These are phyloP conservation scores for Globisporangium rhizosaccharum DNA, from an alignment of 352 stramenopile genomes.

Conservation along the genomic window DNA sequence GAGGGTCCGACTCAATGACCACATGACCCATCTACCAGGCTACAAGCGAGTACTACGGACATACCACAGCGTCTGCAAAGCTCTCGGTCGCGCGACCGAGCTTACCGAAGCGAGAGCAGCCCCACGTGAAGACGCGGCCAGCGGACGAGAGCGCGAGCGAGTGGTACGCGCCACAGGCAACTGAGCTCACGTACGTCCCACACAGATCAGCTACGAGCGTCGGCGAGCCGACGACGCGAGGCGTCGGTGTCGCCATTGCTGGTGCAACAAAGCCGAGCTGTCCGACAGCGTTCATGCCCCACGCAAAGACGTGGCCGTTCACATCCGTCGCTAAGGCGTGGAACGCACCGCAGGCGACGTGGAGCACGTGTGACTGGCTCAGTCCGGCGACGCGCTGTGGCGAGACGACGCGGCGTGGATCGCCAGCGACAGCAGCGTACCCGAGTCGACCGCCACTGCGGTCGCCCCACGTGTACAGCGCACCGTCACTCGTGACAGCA, in stretches of 20 bases:
- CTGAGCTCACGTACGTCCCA: conserved; percentile 48
- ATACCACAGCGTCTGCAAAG: conserved; percentile 37
- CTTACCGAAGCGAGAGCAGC: conserved; percentile 61
- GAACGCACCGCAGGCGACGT: conserved; percentile 66
- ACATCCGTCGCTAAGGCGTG: conserved; percentile 64
- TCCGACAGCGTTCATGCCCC: conserved; percentile 52
- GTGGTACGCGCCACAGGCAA: conserved; percentile 72
- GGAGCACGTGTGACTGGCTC: conserved; percentile 29
- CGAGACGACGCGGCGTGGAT: conserved; percentile 29
- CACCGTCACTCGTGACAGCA: conserved; percentile 30
- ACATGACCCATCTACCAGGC: background rate
- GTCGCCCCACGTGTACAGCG: conserved; percentile 60
- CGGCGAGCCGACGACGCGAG: conserved; percentile 19
- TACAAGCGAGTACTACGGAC: conserved; percentile 2
- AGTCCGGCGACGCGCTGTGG: conserved; percentile 35
- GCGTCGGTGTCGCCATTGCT: conserved; percentile 11
- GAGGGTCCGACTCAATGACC: background rate
- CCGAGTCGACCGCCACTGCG: conserved; percentile 52
- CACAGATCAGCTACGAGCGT: conserved; percentile 39
- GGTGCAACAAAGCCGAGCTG: conserved; percentile 40
- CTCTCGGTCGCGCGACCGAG: conserved; percentile 39
- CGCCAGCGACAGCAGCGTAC: conserved; percentile 36
- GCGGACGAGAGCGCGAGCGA: conserved; percentile 58
- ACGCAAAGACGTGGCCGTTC: conserved; percentile 71
- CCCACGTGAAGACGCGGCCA: conserved; percentile 64